A percentile compares a stretch with the other conserved stretches of the same genome.
Evolutionary conservation across 2,329 filamentous ascomycete genomes (phyloP).

Genomic region (Cryphonectria carpinicola): DNA sequence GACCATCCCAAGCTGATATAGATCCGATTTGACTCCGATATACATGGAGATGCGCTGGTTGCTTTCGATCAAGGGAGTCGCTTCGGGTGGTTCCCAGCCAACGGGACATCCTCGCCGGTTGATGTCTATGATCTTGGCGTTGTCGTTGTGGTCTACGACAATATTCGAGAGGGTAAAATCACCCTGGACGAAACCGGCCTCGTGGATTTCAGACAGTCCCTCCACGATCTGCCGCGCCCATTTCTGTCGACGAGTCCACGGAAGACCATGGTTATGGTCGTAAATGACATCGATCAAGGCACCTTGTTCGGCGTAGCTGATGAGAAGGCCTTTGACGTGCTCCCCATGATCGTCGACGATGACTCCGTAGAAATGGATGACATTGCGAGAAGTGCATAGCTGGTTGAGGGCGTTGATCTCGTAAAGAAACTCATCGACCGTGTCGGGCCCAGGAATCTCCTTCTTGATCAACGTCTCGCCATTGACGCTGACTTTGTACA

Average conservation of each 20-base stretch:
- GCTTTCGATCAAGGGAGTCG: slow-evolving; percentile 80
- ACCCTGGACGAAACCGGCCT: slow-evolving; percentile 94
- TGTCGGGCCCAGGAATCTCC: slow-evolving; percentile 94
- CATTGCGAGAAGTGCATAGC: slow-evolving; percentile 71
- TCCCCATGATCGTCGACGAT: slow-evolving; percentile 78
- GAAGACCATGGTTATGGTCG: slow-evolving; percentile 65
- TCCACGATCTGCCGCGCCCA: slow-evolving; percentile 93
- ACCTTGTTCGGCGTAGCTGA: slow-evolving; percentile 84
- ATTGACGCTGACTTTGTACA: slow-evolving; percentile 83
- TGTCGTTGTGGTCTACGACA: slow-evolving; percentile 80
- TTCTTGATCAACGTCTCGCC: slow-evolving; percentile 85
- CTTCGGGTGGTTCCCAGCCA: slow-evolving; percentile 96
- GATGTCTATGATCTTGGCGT: slow-evolving; percentile 98
- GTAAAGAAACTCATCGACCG: slow-evolving; percentile 94
- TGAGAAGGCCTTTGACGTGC: slow-evolving; percentile 83
- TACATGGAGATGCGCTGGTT: slow-evolving; percentile 94
- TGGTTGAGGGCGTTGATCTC: slow-evolving; percentile 93
- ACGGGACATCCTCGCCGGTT: slow-evolving; percentile 96
- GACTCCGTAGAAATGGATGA: slow-evolving; percentile 86
- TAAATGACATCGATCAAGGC: slow-evolving; percentile 91
- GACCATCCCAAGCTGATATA: slow-evolving; percentile 97
- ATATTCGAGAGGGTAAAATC: slow-evolving; percentile 98
- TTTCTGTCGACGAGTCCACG: slow-evolving; percentile 75
- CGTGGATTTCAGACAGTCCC: slow-evolving; percentile 90
- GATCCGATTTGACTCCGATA: slow-evolving; percentile 95